Base-by-base conservation (phyloP, 441 rosid genomes). In the Pelargonium citronellum region DNA sequence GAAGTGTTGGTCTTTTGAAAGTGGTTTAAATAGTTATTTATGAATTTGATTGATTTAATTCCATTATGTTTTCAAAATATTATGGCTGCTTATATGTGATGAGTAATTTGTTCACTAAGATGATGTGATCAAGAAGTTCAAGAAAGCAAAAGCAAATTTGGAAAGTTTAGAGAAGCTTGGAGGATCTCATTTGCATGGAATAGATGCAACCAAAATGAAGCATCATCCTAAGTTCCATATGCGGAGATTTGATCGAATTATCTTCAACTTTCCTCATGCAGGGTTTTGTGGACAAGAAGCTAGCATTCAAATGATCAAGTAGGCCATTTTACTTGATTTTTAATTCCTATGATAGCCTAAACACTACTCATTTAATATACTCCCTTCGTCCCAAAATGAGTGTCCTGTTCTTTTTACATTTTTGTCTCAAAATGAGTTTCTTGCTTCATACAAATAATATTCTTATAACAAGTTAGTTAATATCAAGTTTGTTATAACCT, bases 191-290 rank as follows among this genome's bases (percentile, higher is more conserved):
- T 70, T 79, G 19, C 83, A 81, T 74, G 84, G 75, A 69, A 90
- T 84, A 71, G 92, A 87, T 82, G 88, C 90, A 8, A 83, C 77
- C 63, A 74, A 58, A 51, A 79, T 87, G 79, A 77, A 68, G 10
- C 16, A 27, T 22, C 80, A 81, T 27, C 55, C 76, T 7, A 22
- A 69, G 60, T 79, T 90, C 68, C 66, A 41, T 43, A 72, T 0
- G 73, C 77, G 63, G 53, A 86, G 73, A 55, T 86, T 85, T n/a
- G 91, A 88, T 58, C 76, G 83, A 4, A 75, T 83, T 60, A 74
- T 83, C 76, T 85, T 73, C 67, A 73, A 79, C 67, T 86, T 81
- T 24, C 86, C 85, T 16, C 88, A 87, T 67, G 89, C 87, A 0
- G 95, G 90, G 9, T 82, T 82, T 66, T 17, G 64, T 16, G 80